phyloP scores from a whole-genome alignment of 352 stramenopile species.

The Aphanomyces euteiches region DNA sequence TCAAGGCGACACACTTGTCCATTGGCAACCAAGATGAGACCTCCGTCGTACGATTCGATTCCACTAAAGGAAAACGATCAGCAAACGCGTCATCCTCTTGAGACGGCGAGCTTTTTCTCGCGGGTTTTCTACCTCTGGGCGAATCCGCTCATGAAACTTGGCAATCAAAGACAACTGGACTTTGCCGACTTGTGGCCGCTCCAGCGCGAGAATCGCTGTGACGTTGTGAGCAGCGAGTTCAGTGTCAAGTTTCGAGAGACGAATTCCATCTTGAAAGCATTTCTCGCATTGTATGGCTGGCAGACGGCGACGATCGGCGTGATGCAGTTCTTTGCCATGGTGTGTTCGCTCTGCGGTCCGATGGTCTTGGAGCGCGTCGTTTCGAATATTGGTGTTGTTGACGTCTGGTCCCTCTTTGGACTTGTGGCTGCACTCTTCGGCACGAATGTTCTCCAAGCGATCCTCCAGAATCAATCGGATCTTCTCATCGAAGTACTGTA shows the following conservation, averaged over 20 bases:
- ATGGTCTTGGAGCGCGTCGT: slow-evolving; percentile 15
- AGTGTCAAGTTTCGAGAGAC: not conserved
- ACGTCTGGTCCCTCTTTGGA: slow-evolving; percentile 31
- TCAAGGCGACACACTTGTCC: too few relatives aligned
- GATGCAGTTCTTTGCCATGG: slow-evolving; percentile 3
- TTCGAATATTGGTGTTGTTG: not conserved
- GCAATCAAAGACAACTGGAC: slow-evolving; percentile 11
- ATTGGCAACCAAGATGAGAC: too few relatives aligned
- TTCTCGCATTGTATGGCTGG: not conserved
- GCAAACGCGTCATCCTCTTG: too few relatives aligned
- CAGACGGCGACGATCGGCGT: not conserved
- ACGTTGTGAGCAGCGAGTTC: not conserved
- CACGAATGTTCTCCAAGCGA: slow-evolving; percentile 47
- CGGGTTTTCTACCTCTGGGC: slow-evolving; percentile 14
- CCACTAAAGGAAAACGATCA: too few relatives aligned
- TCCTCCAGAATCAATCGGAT: slow-evolving; percentile 57
- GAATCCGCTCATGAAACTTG: not conserved
- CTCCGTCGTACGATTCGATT: too few relatives aligned
- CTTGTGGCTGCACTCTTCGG: slow-evolving; percentile 45
- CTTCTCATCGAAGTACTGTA: slow-evolving; percentile 54
- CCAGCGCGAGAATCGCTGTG: not conserved
- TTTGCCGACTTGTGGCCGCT: slow-evolving; percentile 15
- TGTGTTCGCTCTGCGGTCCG: slow-evolving; percentile 17
- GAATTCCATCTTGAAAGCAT: slow-evolving; percentile 6
- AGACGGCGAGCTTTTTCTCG: not conserved